These are phyloP conservation scores for Stygiomarasmius scandens DNA, from an alignment of 1,284 basidiomycete genomes.

Conservation along the genomic window DNA sequence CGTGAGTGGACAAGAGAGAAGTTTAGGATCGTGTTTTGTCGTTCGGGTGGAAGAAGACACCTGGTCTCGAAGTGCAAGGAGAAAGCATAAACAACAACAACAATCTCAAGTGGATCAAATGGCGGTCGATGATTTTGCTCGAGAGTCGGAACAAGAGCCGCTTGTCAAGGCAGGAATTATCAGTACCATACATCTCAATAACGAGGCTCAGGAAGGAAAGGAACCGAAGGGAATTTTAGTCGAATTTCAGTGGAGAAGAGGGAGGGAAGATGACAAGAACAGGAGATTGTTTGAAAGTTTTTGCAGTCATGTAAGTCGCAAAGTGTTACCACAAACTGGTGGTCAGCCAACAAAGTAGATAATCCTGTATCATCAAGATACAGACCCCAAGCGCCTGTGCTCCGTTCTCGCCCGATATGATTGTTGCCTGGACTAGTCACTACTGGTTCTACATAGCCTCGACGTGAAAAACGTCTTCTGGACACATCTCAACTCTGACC, in stretches of 20 bases:
- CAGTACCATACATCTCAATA: slow-evolving; percentile 6
- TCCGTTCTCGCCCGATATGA: too few relatives aligned
- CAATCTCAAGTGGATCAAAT: background rate
- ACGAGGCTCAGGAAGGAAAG: slow-evolving; percentile 11
- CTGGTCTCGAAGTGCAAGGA: slow-evolving; percentile 76
- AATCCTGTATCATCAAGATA: too few relatives aligned
- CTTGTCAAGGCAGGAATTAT: slow-evolving; percentile 10
- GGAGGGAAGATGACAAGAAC: slow-evolving; percentile 48
- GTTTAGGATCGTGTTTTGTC: slow-evolving; percentile 23
- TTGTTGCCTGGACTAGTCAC: too few relatives aligned
- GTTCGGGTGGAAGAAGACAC: slow-evolving; percentile 58
- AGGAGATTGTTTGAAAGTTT: slow-evolving; percentile 69
- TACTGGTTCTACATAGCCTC: too few relatives aligned
- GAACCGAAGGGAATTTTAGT: slow-evolving; percentile 26
- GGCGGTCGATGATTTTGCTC: background rate
- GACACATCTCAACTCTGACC: too few relatives aligned
- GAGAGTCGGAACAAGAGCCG: slow-evolving; percentile 9
- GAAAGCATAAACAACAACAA: slow-evolving; percentile 23
- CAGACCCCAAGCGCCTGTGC: too few relatives aligned
- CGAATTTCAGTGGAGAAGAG: slow-evolving; percentile 65
- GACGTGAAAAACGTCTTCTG: too few relatives aligned
- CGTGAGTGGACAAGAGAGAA: slow-evolving; percentile 2
- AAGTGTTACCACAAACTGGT: slow-evolving; percentile 20
- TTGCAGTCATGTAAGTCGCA: slow-evolving; percentile 55
- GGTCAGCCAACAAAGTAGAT: too few relatives aligned